A percentile compares a stretch with the other conserved stretches of the same genome.
Evolutionary conservation across 495 filamentous ascomycete species (phyloP).

Genomic region (Aspergillus ostianus): DNA sequence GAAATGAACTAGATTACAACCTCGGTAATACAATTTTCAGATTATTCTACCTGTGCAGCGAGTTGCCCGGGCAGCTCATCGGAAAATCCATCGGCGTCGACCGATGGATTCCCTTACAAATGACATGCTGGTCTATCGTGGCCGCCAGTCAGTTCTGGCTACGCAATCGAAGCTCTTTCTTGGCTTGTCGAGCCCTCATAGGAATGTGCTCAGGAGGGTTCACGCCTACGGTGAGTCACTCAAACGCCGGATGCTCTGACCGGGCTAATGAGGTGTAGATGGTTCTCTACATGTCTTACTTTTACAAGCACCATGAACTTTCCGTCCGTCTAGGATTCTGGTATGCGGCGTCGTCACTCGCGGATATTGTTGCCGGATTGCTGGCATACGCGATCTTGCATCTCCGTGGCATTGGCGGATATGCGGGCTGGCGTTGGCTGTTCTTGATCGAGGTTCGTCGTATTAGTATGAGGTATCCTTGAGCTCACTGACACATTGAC

Average conservation of each 20-base stretch:
- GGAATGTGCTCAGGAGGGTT: slow-evolving; percentile 68
- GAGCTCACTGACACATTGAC: not conserved
- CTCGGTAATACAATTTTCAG: slow-evolving; percentile 29
- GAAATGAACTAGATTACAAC: slow-evolving; percentile 26
- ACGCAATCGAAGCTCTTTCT: slow-evolving; percentile 57
- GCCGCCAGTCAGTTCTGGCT: slow-evolving; percentile 61
- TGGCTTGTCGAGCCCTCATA: slow-evolving; percentile 58
- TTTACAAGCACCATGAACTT: slow-evolving; percentile 64
- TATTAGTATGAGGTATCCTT: not conserved
- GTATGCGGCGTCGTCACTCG: slow-evolving; percentile 57
- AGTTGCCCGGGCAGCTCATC: slow-evolving; percentile 67
- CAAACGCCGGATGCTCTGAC: slow-evolving; percentile 24
- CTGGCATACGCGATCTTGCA: slow-evolving; percentile 51
- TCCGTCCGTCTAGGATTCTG: slow-evolving; percentile 60
- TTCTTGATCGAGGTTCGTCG: slow-evolving; percentile 46
- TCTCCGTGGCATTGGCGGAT: slow-evolving; percentile 29
- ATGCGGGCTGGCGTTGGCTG: slow-evolving; percentile 34
- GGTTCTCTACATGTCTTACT: slow-evolving; percentile 69
- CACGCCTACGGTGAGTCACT: slow-evolving; percentile 47
- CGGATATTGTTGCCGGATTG: slow-evolving; percentile 46
- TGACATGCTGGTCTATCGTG: slow-evolving; percentile 67
- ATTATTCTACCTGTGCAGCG: slow-evolving; percentile 31
- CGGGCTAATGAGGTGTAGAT: slow-evolving; percentile 13
- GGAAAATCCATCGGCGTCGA: slow-evolving; percentile 68
- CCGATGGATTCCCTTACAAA: slow-evolving; percentile 73